phyloP scores from a whole-genome alignment of 179 eudicot species.

The Silene noctiflora region DNA sequence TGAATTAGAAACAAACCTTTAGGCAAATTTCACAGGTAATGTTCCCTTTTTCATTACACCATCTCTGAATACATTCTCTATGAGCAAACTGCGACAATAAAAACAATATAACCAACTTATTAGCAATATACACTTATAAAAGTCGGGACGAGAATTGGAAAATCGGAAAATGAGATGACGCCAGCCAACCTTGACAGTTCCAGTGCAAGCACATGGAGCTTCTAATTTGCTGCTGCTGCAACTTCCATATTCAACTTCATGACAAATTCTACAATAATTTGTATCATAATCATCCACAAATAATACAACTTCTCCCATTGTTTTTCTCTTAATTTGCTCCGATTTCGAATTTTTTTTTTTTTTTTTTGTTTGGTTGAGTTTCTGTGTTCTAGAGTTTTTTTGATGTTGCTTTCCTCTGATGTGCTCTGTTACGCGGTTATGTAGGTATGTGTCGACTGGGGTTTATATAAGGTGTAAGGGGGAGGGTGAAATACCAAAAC shows the following conservation, averaged over 20 bases:
- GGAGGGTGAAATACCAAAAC: background rate
- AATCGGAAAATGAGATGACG: background rate
- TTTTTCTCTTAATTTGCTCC: slow-evolving; percentile 8
- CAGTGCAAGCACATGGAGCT: slow-evolving; percentile 88
- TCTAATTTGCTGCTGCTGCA: slow-evolving; percentile 47
- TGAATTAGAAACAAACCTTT: slow-evolving; percentile 45
- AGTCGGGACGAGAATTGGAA: background rate
- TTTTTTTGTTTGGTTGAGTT: slow-evolving; percentile 4
- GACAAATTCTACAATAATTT: slow-evolving; percentile 76
- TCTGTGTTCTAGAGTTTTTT: background rate
- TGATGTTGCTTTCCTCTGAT: background rate
- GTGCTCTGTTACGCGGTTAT: slow-evolving; percentile 6
- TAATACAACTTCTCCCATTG: slow-evolving; percentile 49
- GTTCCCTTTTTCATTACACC: slow-evolving; percentile 93
- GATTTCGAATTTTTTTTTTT: background rate
- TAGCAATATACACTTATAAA: background rate
- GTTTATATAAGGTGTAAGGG: slow-evolving; percentile 29
- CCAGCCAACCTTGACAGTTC: slow-evolving; percentile 65
- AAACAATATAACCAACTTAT: background rate
- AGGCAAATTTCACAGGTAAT: slow-evolving; percentile 86
- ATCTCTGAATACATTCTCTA: slow-evolving; percentile 93
- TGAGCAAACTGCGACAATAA: slow-evolving; percentile 67
- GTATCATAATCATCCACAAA: slow-evolving; percentile 39
- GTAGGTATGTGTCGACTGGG: slow-evolving; percentile 6
- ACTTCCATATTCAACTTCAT: slow-evolving; percentile 70